A percentile compares a stretch with the other conserved stretches of the same genome.
phyloP scores from a whole-genome alignment of 2,329 filamentous ascomycete species.

The Ascochyta viciae-villosae region DNA sequence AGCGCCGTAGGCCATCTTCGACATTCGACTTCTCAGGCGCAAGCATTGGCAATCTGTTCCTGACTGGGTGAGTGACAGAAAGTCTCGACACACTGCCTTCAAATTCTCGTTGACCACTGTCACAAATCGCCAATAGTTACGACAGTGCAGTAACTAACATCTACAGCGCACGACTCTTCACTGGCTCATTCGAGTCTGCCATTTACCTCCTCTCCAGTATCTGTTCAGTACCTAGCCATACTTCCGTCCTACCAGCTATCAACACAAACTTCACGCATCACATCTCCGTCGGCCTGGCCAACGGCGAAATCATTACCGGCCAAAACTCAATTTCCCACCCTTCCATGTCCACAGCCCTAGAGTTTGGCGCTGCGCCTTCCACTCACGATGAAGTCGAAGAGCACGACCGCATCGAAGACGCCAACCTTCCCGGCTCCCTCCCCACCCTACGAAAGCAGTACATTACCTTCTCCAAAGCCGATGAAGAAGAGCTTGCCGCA shows the following conservation, averaged over 20 bases:
- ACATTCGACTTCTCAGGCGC: slow-evolving; percentile 59
- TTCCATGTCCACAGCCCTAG: slow-evolving; percentile 37
- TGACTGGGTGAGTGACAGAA: slow-evolving; percentile 55
- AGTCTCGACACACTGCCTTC: neutral
- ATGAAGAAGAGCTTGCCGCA: slow-evolving; percentile 76
- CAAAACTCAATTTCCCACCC: slow-evolving; percentile 70
- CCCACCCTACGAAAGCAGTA: slow-evolving; percentile 81
- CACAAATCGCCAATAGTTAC: too few species aligned
- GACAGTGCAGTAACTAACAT: slow-evolving; percentile 14
- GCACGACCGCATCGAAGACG: slow-evolving; percentile 76
- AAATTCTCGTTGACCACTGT: neutral
- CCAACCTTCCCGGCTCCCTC: slow-evolving; percentile 80
- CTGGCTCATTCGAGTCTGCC: slow-evolving; percentile 88
- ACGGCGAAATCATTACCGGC: slow-evolving; percentile 82
- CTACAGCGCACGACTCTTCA: slow-evolving; percentile 81
- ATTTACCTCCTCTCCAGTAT: slow-evolving; percentile 90
- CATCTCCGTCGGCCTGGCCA: slow-evolving; percentile 80
- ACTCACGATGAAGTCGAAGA: slow-evolving; percentile 55
- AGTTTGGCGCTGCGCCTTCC: slow-evolving; percentile 24
- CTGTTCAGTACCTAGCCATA: slow-evolving; percentile 78
- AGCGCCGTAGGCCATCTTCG: slow-evolving; percentile 54
- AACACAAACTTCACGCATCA: slow-evolving; percentile 96
- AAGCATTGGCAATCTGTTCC: slow-evolving; percentile 60
- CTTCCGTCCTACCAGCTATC: slow-evolving; percentile 85
- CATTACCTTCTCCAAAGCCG: slow-evolving; percentile 78